Conservation (phyloP, 257 asterid species). For the Solanum gracilifrons region DNA sequence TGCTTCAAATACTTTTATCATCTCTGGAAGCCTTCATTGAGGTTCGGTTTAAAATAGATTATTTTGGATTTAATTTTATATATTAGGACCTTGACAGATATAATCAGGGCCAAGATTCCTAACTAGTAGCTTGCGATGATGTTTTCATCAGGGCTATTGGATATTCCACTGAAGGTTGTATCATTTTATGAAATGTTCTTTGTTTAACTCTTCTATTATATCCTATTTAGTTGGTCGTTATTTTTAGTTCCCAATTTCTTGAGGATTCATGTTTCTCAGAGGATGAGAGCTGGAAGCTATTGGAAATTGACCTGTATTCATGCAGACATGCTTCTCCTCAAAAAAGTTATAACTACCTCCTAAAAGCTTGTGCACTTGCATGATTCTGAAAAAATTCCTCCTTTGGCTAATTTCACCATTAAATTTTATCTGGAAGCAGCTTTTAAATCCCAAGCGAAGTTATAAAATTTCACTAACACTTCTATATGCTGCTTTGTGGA, state of each 20-base stretch:
- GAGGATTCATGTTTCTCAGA: neutral
- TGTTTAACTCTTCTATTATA: neutral
- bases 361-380: neutral
- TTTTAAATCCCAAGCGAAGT: neutral
- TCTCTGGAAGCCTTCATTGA: constrained; percentile 37
- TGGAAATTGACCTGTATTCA: neutral
- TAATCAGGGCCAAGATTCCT: neutral
- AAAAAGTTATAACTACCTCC: neutral
- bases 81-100: neutral
- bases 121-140: neutral
- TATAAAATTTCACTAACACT: neutral
- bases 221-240: neutral
- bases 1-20: constrained; percentile 47
- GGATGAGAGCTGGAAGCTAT: neutral
- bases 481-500: neutral
- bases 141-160: neutral
- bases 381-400: neutral
- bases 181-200: neutral
- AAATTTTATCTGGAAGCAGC: neutral
- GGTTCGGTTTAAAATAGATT: constrained; percentile 20
- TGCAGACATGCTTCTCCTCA: neutral
- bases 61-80: neutral
- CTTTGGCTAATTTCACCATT: neutral
- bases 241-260: neutral
- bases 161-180: neutral